Base-by-base conservation (phyloP, 441 rosid genomes). In the Gossypium trilobum region DNA sequence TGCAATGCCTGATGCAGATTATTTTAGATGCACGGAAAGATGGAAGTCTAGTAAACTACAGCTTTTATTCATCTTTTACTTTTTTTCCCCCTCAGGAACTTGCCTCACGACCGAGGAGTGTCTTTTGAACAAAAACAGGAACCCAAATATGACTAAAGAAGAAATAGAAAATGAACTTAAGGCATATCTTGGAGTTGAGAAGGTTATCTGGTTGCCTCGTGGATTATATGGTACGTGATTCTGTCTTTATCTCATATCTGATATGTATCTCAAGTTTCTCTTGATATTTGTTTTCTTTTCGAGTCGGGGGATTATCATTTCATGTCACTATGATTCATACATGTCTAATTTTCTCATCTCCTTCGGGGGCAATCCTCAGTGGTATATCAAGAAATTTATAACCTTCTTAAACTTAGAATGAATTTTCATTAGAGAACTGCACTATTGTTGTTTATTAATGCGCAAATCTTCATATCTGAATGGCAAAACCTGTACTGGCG, bases 91-190 rank as follows among this genome's bases (percentile, higher is more conserved):
- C 79, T 73, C 82, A 92, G 97, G 97, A 71, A 92, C 99, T 27
- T 92, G 97, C 78, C 89, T 94, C 73, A 91, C 85, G 33, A 94
- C 99, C 0, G 96, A 89, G 84, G 97, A 94, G 71, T 94, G 99
- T 83, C 95, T 92, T 33, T 76, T 92, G 80, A 89, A 89, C 78
- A 85, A 88, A 85, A 94, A 94, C 77, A 80, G 97, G 77, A 92
- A 92, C 71, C 97, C 97, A 2, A 77, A 86, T 77, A 67, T 94
- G 88, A 81, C 78, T 11, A 90, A 85, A 85, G 87, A 83, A 68
- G 91, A 92, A 67, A 92, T 94, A 70, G 95, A 90, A 73, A 80
- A 79, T 75, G 89, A 89, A 73, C 93, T 94, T 51, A 80, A 84
- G 81, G 84, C 81, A 42, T 90, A 88, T 79, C 94, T 94, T 56